These are phyloP conservation scores for Theobroma grandiflorum DNA, from an alignment of 441 rosid genomes.

Conservation along the genomic window DNA sequence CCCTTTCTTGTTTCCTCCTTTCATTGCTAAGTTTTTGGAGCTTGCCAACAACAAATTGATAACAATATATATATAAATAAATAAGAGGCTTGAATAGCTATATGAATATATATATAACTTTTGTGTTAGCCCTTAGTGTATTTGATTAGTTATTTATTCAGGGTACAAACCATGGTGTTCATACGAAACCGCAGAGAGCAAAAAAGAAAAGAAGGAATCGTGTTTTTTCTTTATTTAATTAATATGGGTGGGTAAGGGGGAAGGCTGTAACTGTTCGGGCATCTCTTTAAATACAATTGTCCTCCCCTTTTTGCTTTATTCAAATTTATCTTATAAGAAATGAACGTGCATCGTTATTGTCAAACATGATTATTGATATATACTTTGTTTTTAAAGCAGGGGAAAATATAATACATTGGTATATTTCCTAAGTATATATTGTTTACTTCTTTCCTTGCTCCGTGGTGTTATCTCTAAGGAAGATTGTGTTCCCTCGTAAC, in stretches of 20 bases:
- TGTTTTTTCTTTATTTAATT: not conserved
- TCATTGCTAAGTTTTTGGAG: conserved; percentile 1
- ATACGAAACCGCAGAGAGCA: not conserved
- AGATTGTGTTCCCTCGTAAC: not conserved
- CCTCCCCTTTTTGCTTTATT: not conserved
- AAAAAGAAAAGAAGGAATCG: not conserved
- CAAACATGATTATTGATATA: not conserved
- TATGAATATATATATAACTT: too few relatives aligned
- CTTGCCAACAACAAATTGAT: not conserved
- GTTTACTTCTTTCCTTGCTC: not conserved
- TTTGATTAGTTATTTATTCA: not conserved
- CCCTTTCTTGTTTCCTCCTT: not conserved
- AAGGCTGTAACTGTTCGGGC: not conserved
- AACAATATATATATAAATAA: not conserved
- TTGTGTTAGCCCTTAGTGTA: not conserved
- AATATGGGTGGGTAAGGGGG: not conserved
- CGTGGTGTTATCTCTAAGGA: not conserved
- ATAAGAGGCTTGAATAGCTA: too few relatives aligned
- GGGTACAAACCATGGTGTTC: too few relatives aligned
- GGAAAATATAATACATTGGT: not conserved
- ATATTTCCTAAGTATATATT: not conserved
- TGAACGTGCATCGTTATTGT: conserved; percentile 22
- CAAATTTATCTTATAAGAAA: not conserved
- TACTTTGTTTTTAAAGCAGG: not conserved
- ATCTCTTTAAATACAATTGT: not conserved